A percentile compares a stretch with the other conserved stretches of the same genome.
These are phyloP conservation scores for Lecanicillium sp. DNA, from an alignment of 2,329 filamentous ascomycete genomes.

Conservation along the genomic window DNA sequence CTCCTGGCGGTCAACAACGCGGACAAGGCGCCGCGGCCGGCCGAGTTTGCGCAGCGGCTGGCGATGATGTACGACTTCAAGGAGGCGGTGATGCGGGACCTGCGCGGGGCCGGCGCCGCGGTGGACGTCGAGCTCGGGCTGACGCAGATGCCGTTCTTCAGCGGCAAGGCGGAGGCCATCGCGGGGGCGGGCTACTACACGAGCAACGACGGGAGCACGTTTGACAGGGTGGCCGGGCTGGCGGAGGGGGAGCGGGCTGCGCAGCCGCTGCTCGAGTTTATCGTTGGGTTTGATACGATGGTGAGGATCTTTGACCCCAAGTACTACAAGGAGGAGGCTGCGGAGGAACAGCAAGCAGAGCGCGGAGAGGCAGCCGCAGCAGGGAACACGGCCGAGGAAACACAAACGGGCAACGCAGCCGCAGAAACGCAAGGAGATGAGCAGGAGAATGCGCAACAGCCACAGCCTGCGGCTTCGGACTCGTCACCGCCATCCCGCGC, in stretches of 20 bases:
- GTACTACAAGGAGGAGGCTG: constrained; percentile 48
- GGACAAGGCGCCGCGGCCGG: constrained; percentile 61
- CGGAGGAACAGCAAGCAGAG: too few species aligned
- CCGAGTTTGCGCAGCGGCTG: constrained; percentile 60
- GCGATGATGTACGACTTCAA: constrained; percentile 68
- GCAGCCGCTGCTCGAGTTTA: constrained; percentile 53
- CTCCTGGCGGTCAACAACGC: constrained; percentile 60
- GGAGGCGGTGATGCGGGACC: constrained; percentile 39
- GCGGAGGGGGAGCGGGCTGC: not conserved
- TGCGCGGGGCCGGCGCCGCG: constrained; percentile 10
- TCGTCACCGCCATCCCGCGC: not conserved
- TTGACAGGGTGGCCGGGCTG: not conserved
- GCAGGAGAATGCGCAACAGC: not conserved
- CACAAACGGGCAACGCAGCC: too few species aligned
- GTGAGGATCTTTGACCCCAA: constrained; percentile 62
- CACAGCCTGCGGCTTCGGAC: not conserved
- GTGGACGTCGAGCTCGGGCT: constrained; percentile 59
- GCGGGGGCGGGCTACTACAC: constrained; percentile 37
- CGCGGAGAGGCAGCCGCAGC: not conserved
- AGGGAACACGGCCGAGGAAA: constrained; percentile 21
- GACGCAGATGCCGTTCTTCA: constrained; percentile 67
- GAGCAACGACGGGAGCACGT: too few species aligned
- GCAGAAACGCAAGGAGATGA: not conserved
- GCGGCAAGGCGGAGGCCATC: constrained; percentile 61
- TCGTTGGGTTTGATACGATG: constrained; percentile 71